Evolutionary conservation across 371 early-diverging fungal species (phyloP), one percentile per base, ranked within the genome.

Genomic region (Mortierella sp.): DNA sequence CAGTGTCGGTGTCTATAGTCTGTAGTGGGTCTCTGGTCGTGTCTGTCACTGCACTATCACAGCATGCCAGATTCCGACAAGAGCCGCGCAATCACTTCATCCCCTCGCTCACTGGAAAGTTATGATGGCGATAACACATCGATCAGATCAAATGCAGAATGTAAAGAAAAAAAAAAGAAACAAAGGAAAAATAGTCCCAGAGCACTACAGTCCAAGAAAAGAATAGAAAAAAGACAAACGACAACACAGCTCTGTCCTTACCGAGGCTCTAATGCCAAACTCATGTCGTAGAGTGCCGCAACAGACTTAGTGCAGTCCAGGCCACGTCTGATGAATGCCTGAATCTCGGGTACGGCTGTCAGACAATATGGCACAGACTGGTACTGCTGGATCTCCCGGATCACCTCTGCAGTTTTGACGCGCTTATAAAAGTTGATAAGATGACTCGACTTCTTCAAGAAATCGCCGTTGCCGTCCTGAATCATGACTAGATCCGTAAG

Each of bases 401-500:
- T 91, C 27, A 95, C 91, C 59, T 94, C 93, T 0, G 95, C 94
- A 0, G 94, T 91, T 81, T 93, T 94, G 72, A 87, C 86, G 48
- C 92, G 91, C 80, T 97, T 97, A 60, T 86, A 89, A 80, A 97
- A 97, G 81, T 98, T 98, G 84, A 98, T 94, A 72, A 76, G 24
- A 42, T 71, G 66, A 24, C 49, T 55, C 54, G 82, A 83, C 64
- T 86, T 81, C 57, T 81, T 78, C 53, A 95, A 72, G 60, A 86
- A 83, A 69, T 96, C 92, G 14, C 92, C 85, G 80, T 95, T 96
- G 15, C 97, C 96, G 51, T 96, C 96, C 67, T 96, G 96, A 39
- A 97, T 92, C 73, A 97, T 96, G 27, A 96, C 95, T 70, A 98
- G 78, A 70, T 98, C 98, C 51, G 93, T 94, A 27, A 96, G 81